These are phyloP conservation scores for Dentiscutata heterogama DNA, from an alignment of 371 early-diverging fungal species.

Conservation along the genomic window DNA sequence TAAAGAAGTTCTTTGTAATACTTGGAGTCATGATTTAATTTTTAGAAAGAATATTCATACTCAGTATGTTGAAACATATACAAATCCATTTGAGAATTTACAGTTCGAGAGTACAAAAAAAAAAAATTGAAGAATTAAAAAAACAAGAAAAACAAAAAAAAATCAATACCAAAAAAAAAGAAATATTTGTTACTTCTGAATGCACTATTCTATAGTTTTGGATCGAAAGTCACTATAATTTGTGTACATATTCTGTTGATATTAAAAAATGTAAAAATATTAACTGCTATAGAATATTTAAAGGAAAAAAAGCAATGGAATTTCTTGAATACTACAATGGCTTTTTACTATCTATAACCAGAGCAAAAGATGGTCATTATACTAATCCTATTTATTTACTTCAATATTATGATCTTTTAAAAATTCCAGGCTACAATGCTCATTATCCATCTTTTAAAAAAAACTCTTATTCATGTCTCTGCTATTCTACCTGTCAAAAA, in stretches of 20 bases:
- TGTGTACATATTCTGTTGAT: neutral
- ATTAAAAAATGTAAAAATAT: slow-evolving; percentile 3
- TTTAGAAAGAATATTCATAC: no score
- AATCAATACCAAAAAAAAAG: neutral
- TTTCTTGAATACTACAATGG: neutral
- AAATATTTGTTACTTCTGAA: neutral
- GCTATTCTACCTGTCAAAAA: neutral
- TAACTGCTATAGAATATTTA: neutral
- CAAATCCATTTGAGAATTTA: no score
- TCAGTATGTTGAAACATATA: no score
- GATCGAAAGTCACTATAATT: neutral
- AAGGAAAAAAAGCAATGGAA: neutral
- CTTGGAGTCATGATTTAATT: no score
- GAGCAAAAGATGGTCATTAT: neutral
- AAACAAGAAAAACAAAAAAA: neutral
- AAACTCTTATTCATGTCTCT: neutral
- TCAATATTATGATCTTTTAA: neutral
- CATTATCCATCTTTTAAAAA: slow-evolving; percentile 4
- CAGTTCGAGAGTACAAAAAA: no score
- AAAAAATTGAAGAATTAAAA: neutral
- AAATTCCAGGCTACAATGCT: neutral
- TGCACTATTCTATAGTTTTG: neutral
- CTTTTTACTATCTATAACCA: neutral
- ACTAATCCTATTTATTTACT: neutral
- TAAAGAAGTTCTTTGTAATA: no score